phyloP scores from a whole-genome alignment of 257 asterid species.

The Petrea volubilis region DNA sequence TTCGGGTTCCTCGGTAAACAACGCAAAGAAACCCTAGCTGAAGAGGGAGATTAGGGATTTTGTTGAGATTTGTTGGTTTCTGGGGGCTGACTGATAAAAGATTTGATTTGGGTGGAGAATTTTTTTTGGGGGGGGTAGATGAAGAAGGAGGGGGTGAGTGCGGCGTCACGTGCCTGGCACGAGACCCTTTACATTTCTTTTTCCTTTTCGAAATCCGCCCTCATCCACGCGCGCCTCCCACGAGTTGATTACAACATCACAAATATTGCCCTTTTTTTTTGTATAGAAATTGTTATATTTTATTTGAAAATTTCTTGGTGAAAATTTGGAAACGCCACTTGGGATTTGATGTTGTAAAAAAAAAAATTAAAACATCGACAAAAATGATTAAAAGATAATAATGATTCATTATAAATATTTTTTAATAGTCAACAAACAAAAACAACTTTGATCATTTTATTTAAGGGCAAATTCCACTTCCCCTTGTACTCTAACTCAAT shows the following conservation, averaged over 20 bases:
- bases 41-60: neutral
- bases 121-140: neutral
- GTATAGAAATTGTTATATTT: too few species aligned
- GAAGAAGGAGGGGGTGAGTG: neutral
- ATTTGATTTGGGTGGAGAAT: neutral
- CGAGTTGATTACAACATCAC: neutral
- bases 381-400: too few species aligned
- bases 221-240: constrained; percentile 16
- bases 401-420: too few species aligned
- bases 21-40: neutral
- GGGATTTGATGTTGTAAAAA: too few species aligned
- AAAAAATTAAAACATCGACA: too few species aligned
- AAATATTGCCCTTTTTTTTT: too few species aligned
- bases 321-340: too few species aligned
- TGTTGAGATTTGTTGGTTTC: neutral
- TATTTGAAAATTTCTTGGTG: too few species aligned
- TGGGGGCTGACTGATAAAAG: neutral
- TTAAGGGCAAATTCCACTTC: too few species aligned
- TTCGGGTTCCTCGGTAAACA: neutral
- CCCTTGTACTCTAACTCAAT: too few species aligned
- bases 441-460: too few species aligned
- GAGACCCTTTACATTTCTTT: neutral
- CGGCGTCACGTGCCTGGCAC: constrained; percentile 21
- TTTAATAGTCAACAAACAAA: too few species aligned
- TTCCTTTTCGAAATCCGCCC: neutral